phyloP scores from a whole-genome alignment of 208 protist genomes.

The Porcisia hertigi region DNA sequence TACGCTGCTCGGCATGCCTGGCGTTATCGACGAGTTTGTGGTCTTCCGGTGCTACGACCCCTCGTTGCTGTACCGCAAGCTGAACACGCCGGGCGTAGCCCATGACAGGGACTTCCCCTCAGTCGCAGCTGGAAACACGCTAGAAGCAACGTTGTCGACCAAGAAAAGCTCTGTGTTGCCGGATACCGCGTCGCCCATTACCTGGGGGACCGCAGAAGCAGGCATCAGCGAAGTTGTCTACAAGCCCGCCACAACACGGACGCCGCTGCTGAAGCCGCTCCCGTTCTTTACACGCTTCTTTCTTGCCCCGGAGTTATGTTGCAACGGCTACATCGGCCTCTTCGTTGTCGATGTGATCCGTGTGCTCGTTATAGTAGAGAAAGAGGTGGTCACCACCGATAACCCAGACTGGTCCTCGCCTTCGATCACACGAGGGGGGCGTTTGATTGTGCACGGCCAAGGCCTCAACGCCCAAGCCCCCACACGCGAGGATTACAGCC shows the following conservation, averaged over 20 bases:
- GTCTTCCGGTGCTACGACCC: constrained; percentile 36
- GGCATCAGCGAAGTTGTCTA: not conserved
- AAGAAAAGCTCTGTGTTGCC: not conserved
- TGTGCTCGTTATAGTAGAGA: constrained; percentile 64
- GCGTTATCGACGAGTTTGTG: constrained; percentile 66
- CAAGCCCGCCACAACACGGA: not conserved
- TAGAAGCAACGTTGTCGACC: not conserved
- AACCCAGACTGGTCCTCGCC: constrained; percentile 43
- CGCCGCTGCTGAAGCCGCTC: constrained; percentile 23
- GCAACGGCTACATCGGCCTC: constrained; percentile 51
- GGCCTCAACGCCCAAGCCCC: constrained; percentile 52
- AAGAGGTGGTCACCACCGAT: constrained; percentile 46
- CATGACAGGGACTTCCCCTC: not conserved
- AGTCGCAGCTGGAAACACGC: not conserved
- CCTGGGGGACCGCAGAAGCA: not conserved
- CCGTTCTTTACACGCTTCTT: constrained; percentile 66
- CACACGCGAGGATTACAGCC: constrained; percentile 37
- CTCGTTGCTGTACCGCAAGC: constrained; percentile 14
- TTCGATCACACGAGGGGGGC: constrained; percentile 30
- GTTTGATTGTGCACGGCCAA: constrained; percentile 39
- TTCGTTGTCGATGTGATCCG: constrained; percentile 72
- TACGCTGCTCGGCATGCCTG: constrained; percentile 43
- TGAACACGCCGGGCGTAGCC: not conserved
- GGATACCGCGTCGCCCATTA: not conserved
- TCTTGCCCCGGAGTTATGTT: constrained; percentile 69